Conservation (phyloP, 208 protist species). For the Borovskyia barvae region DNA sequence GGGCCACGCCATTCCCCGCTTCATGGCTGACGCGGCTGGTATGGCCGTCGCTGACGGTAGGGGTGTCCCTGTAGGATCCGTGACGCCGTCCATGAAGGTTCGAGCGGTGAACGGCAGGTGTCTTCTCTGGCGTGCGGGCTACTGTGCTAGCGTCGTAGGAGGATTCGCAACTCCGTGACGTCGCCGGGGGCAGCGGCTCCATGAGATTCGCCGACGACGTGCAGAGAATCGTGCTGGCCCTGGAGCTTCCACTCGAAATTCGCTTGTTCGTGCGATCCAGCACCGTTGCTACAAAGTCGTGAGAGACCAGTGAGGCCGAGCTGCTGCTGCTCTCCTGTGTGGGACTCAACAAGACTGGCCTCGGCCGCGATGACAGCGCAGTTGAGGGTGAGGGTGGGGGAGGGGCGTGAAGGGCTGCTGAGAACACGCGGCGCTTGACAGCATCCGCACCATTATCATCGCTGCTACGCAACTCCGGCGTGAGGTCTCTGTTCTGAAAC, state of each 20-base stretch:
- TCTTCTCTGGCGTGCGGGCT: background rate
- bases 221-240: no score
- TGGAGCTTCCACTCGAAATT: no score
- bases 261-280: no score
- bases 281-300: no score
- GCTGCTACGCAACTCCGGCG: background rate
- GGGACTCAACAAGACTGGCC: background rate
- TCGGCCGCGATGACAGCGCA: background rate
- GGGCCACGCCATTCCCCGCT: background rate
- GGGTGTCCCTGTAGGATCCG: background rate
- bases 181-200: no score
- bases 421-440: no score
- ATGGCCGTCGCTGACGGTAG: background rate
- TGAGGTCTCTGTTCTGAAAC: no score
- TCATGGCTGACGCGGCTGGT: constrained; percentile 2
- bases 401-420: background rate
- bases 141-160: no score
- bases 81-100: background rate
- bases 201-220: no score
- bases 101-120: background rate
- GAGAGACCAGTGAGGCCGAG: no score
- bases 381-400: background rate
- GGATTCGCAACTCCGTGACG: no score
- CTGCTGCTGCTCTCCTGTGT: background rate
- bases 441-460: background rate